Evolutionary conservation across 2,329 filamentous ascomycete species (phyloP).

Genomic region (Penicillium glabrum): DNA sequence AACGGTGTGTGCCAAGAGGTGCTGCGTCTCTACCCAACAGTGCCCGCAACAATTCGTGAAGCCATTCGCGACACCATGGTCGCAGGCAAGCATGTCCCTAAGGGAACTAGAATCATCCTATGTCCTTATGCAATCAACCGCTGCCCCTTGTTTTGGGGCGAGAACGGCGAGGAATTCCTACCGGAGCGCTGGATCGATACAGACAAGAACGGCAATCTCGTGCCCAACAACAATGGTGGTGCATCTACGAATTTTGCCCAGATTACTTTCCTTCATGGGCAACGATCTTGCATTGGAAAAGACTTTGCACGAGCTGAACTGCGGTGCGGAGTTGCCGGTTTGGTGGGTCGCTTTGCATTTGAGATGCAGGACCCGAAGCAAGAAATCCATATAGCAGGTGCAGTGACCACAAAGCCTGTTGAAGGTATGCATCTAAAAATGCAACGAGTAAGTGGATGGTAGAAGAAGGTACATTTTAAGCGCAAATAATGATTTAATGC

Average conservation of each 20-base stretch:
- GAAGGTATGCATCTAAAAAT: slow-evolving; percentile 41
- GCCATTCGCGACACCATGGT: slow-evolving; percentile 53
- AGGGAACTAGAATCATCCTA: slow-evolving; percentile 69
- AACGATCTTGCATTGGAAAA: slow-evolving; percentile 40
- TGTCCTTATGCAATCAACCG: slow-evolving; percentile 70
- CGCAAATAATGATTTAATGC: not conserved
- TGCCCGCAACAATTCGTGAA: slow-evolving; percentile 42
- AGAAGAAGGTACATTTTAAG: not conserved
- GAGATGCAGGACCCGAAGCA: slow-evolving; percentile 39
- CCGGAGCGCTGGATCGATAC: slow-evolving; percentile 72
- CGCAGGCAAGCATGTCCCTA: slow-evolving; percentile 64
- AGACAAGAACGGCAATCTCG: slow-evolving; percentile 53
- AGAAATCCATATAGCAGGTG: slow-evolving; percentile 35
- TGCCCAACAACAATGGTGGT: slow-evolving; percentile 55
- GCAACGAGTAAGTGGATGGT: slow-evolving; percentile 34
- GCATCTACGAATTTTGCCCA: slow-evolving; percentile 39
- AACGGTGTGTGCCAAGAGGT: slow-evolving; percentile 76
- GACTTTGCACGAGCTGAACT: slow-evolving; percentile 46
- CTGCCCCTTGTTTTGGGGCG: slow-evolving; percentile 69
- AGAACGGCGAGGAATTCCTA: slow-evolving; percentile 68
- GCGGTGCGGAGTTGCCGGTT: slow-evolving; percentile 39
- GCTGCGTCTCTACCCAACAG: slow-evolving; percentile 50
- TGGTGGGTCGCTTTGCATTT: slow-evolving; percentile 37
- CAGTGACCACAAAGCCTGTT: slow-evolving; percentile 40
- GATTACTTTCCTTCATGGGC: slow-evolving; percentile 43